Evolutionary conservation across 495 filamentous ascomycete genomes (phyloP), one percentile per base, ranked within the genome.

Genomic region (Barbatosphaeria neglecta): DNA sequence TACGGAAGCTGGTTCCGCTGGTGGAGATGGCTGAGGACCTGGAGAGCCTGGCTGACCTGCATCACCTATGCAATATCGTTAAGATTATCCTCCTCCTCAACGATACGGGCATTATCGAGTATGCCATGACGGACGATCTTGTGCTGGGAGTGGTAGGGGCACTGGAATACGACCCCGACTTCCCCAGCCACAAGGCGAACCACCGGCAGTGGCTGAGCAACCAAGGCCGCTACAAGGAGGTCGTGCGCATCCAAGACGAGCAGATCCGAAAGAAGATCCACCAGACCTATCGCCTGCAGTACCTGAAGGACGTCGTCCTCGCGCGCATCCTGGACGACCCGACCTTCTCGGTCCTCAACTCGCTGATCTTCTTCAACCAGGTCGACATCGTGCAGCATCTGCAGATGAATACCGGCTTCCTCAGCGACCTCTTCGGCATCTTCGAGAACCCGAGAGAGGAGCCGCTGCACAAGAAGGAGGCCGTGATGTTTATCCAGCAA

Each of bases 301-400:
- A 98, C 60, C 71, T 98, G n/a, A 98, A 97, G 63, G 92, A 98
- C 55, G 92, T 98, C 43, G 92, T 98, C 5, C 75, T 98, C 37
- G 92, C 92, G 20, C 81, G 92, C 41, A 97, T 97, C 48, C 74
- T 98, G 35, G 92, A 98, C 63, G 92, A 98, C 59, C 92, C 90
- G 46, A 98, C 92, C 23, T 98, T 97, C 57, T 92, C 87, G 15
- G 90, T 97, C 24, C 81, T 98, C 46, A 98, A 97, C 69, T 95
- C 88, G 38, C 75, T 97, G 57, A 98, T 98, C 47, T 98, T 95
- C 70, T 98, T 90, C 74, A 89, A 96, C 62, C 92, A 98, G 68
- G 90, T 97, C 52, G 92, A 98, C 57, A 96, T 98, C 57, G 83
- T 97, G 40, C 83, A 87, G 54, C 86, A 96, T 65, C 74, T 98